Evolutionary conservation across 495 filamentous ascomycete species (phyloP).

Genomic region (Cercophora scortea): DNA sequence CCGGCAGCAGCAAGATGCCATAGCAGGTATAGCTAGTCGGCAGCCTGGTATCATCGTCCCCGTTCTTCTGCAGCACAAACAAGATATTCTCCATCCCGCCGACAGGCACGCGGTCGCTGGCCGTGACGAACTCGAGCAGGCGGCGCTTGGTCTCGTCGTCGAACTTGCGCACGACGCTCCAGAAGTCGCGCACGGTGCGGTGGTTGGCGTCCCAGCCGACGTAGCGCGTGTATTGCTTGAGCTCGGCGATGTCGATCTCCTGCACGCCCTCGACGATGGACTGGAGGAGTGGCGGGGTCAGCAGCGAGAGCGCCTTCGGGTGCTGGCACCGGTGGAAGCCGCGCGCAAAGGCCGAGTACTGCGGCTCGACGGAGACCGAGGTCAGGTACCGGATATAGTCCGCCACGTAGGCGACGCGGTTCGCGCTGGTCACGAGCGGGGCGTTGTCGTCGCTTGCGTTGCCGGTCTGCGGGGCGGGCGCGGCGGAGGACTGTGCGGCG

Average conservation of each 20-base stretch:
- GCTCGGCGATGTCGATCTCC: conserved; percentile 63
- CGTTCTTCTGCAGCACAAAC: conserved; percentile 78
- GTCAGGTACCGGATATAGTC: conserved; percentile 87
- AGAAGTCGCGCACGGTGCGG: conserved; percentile 68
- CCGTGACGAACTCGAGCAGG: conserved; percentile 90
- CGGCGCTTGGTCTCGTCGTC: conserved; percentile 58
- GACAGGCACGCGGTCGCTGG: conserved; percentile 82
- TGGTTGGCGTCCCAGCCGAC: conserved; percentile 67
- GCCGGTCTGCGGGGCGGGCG: conserved; percentile 19
- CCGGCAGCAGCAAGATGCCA: conserved; percentile 74
- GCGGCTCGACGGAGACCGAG: conserved; percentile 63
- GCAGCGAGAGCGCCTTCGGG: conserved; percentile 58
- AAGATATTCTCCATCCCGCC: conserved; percentile 69
- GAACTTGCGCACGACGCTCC: conserved; percentile 65
- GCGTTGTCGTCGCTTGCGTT: conserved; percentile 39
- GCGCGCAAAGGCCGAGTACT: conserved; percentile 70
- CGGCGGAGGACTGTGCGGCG: conserved; percentile 2
- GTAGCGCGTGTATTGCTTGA: conserved; percentile 64
- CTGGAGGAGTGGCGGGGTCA: conserved; percentile 63
- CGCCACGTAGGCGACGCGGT: conserved; percentile 69
- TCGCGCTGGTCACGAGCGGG: conserved; percentile 62
- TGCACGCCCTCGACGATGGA: conserved; percentile 73
- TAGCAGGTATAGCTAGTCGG: conserved; percentile 88
- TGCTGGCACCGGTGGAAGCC: conserved; percentile 78
- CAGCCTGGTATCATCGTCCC: conserved; percentile 57